Evolutionary conservation across 2,329 filamentous ascomycete genomes (phyloP), one percentile per base, ranked within the genome.

Genomic region (Cercospora zeae-maydis): DNA sequence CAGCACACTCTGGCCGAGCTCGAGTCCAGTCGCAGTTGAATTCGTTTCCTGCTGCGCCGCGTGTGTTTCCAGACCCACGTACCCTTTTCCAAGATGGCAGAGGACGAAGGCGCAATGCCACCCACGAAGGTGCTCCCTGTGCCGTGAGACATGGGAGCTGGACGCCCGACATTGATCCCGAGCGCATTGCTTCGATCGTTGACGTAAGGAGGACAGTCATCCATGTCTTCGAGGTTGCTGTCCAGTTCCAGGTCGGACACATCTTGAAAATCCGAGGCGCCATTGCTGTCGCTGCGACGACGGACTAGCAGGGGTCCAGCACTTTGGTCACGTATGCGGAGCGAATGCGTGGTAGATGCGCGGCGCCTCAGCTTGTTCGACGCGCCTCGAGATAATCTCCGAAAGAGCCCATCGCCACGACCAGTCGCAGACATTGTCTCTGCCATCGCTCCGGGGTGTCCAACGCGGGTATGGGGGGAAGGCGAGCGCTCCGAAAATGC

Each of bases 251-350:
- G 75, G 67, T 82, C 80, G 13, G 80, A 81, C 31, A 81, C 74
- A 63, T 83, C 80, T 57, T 78, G 73, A 36, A 76, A 74, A 45
- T 78, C 77, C 39, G 77, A 80, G 45, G 88, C 88, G 67, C 86
- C 90, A 76, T 90, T 95, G 79, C 93, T 96, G 76, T 96, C 92
- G 76, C 93, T 97, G 68, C 93, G 87, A 62, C 92, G 85, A 66
- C 93, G 87, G 76, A 96, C 86, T 58, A 96, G 90, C 61, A 92
- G 89, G 1, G 95, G 95, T 0, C 95, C 95, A 27, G 92, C 88
- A 74, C 93, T 97, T 65, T 90, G 88, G 73, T 97, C 92, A 45
- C 93, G 87, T 74, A 89, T 91, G 5, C 78, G 74, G 64, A 88
- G 86, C 19, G 89, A 85, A 49, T 89, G 85, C 0, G 88, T 88